These are phyloP conservation scores for Pestalotiopsis fici DNA, from an alignment of 2,329 filamentous ascomycete genomes.

Conservation along the genomic window DNA sequence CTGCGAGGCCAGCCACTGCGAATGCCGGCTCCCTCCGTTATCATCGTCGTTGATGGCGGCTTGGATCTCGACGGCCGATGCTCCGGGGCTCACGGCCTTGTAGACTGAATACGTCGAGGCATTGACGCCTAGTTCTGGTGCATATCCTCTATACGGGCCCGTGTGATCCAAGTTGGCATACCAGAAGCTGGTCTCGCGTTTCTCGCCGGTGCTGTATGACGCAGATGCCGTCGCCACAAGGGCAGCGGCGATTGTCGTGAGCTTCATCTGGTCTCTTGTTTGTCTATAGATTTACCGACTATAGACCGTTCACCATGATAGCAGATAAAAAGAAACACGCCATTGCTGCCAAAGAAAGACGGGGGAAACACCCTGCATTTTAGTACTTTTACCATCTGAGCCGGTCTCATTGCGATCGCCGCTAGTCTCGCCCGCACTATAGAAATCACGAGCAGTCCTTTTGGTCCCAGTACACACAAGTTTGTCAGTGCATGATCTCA, in stretches of 20 bases:
- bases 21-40: constrained; percentile 32
- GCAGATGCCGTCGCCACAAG: background rate
- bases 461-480: background rate
- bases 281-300: background rate
- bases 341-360: background rate
- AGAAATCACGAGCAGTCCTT: background rate
- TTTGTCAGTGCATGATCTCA: background rate
- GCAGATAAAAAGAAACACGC: background rate
- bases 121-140: constrained; percentile 40
- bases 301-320: background rate
- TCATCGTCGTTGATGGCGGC: constrained; percentile 37
- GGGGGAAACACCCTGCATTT: background rate
- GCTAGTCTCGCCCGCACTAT: background rate
- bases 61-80: constrained; percentile 36
- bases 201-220: background rate
- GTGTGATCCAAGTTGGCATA: constrained; percentile 44
- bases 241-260: background rate
- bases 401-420: background rate
- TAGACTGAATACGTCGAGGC: constrained; percentile 37
- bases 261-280: background rate
- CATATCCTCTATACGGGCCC: constrained; percentile 34
- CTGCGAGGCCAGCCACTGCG: constrained; percentile 41
- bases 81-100: constrained; percentile 36
- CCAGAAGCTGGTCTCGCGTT: constrained; percentile 30
- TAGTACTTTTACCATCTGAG: background rate